Base-by-base conservation (phyloP, 192 early-diverging fungal genomes). In the Endogone sp. region DNA sequence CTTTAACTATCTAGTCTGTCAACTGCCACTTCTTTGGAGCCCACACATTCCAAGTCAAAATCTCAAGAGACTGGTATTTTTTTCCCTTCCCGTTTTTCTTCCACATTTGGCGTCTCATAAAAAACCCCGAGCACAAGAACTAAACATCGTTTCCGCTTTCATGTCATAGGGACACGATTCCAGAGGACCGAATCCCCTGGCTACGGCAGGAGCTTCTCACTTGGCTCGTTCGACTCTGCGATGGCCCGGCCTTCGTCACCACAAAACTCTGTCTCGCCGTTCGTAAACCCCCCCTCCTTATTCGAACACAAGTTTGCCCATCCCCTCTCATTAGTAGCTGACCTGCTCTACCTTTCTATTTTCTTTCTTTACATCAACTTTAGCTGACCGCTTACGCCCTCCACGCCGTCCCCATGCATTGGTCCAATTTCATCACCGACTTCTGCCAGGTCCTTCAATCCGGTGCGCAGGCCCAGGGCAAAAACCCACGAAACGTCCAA, bases 21-120 rank as follows among this genome's bases (percentile, higher is more conserved):
- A 82, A 83, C 63, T 77, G 75, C 62, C 77, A 81, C n/a, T 86
- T 86, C 60, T 83, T 86, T 73, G 85, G 85, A 3, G 85, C 85
- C 0, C 85, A 86, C 37, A 86, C 83, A 0, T 83, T 84, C 62
- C 83, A 83, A 62, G 80, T 84, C 22, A 86, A 86, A 62, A 81
- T 86, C 2, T 63, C 81, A 31, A 71, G 85, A 62, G 85, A 86
- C 32, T 86, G 85, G 85, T 86, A 73, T 62, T 27, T 13, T 65
- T 22, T 10, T 6, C 59, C 10, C 59, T 60, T 16, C 16, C 6
- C 37, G 6, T 16, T 49, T 49, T 49, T 29, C 22, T 3, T 20
- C 64, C 49, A 2, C 26, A 24, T 30, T 13, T 61, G 20, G 9
- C 8, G 25, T 6, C 8, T 6, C 16, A 49, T 21, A 8, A 28